These are phyloP conservation scores for Crassisporium funariophilum DNA, from an alignment of 768 basidiomycete genomes.

Conservation along the genomic window DNA sequence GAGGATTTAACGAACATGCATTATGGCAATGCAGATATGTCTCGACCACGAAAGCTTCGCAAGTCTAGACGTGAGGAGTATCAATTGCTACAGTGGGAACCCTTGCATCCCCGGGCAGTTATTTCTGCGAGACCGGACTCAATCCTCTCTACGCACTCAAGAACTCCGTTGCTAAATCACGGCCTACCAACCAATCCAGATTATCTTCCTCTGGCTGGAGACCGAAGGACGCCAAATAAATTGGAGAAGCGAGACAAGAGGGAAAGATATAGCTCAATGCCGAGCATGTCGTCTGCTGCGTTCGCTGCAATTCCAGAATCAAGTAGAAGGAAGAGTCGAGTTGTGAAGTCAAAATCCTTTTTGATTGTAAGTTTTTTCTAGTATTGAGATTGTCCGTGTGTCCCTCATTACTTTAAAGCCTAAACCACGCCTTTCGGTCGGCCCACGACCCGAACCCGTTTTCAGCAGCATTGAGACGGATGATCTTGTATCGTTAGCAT, in stretches of 20 bases:
- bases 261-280: constrained; percentile 9
- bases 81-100: constrained; percentile 17
- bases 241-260: constrained; percentile 23
- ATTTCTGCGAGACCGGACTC: constrained; percentile 19
- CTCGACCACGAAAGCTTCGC: constrained; percentile 21
- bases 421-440: constrained; percentile 7
- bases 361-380: constrained; percentile 8
- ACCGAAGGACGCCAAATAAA: constrained; percentile 19
- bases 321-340: background rate
- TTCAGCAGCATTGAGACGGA: constrained; percentile 28
- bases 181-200: constrained; percentile 7
- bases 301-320: constrained; percentile 1
- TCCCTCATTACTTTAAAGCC: constrained; percentile 8
- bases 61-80: constrained; percentile 22
- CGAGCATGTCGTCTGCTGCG: constrained; percentile 3
- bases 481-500: constrained; percentile 32
- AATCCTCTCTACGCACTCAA: constrained; percentile 22
- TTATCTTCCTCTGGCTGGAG: constrained; percentile 12
- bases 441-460: constrained; percentile 23
- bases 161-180: constrained; percentile 16
- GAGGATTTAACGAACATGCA: too few relatives aligned
- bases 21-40: too few relatives aligned
- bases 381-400: background rate
- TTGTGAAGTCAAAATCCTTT: constrained; percentile 15
- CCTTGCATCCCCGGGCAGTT: constrained; percentile 7